phyloP scores from a whole-genome alignment of 2,329 filamentous ascomycete species.

The Amphichorda felina region DNA sequence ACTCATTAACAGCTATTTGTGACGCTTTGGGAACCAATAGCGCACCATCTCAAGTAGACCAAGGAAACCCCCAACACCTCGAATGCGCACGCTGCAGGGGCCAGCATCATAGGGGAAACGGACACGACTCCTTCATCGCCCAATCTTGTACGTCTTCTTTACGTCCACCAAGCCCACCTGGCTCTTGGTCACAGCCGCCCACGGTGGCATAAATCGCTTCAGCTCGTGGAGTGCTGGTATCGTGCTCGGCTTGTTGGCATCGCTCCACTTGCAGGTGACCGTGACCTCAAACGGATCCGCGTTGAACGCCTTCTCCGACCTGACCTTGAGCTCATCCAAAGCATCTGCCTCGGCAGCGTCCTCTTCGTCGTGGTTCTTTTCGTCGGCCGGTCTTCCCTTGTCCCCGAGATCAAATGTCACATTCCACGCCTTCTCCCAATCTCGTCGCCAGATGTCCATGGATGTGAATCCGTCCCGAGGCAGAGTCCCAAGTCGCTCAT shows the following conservation, averaged over 20 bases:
- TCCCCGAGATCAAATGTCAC: slow-evolving; percentile 26
- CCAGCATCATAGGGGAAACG: background rate
- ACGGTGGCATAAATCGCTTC: slow-evolving; percentile 61
- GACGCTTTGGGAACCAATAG: too few species aligned
- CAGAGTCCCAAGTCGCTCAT: slow-evolving; percentile 53
- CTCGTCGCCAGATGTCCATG: slow-evolving; percentile 71
- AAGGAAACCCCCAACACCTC: too few species aligned
- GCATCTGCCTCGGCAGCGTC: too few species aligned
- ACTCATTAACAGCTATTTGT: too few species aligned
- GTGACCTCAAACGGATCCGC: slow-evolving; percentile 39
- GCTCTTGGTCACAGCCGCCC: slow-evolving; percentile 68
- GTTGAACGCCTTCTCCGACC: slow-evolving; percentile 9
- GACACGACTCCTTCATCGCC: background rate
- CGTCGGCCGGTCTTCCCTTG: background rate
- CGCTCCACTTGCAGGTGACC: slow-evolving; percentile 77
- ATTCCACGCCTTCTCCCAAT: slow-evolving; percentile 66
- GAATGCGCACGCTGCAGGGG: too few species aligned
- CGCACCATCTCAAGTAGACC: too few species aligned
- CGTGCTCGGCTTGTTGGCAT: slow-evolving; percentile 57
- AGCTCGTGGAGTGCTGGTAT: slow-evolving; percentile 82
- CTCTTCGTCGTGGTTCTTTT: slow-evolving; percentile 26
- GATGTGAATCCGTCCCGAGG: slow-evolving; percentile 52
- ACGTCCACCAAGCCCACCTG: slow-evolving; percentile 74
- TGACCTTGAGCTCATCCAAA: slow-evolving; percentile 2
- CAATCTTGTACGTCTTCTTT: slow-evolving; percentile 52